Evolutionary conservation across 202 grass and related monocot genomes (phyloP), one percentile per base, ranked within the genome.

Genomic region (Schoenoplectus tabernaemontani): DNA sequence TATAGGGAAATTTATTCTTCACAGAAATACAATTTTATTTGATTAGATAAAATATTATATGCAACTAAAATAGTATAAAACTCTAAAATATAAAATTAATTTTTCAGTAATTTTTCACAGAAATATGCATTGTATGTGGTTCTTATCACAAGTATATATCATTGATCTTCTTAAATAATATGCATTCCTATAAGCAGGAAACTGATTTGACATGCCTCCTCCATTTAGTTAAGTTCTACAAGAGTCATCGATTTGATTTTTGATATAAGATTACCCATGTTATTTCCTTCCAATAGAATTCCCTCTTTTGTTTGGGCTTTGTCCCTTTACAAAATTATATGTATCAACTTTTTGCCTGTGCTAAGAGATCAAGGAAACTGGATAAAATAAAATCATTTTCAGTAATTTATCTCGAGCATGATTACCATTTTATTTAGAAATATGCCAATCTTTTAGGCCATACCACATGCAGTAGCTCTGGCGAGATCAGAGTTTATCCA

Each of bases 241-340:
- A 94, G 84, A 98, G 83, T 59, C 80, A 81, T 32, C 87, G 88
- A 53, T 94, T 98, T 83, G 95, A 94, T n/a, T 89, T 26, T 84
- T 70, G 91, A 98, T 87, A 98, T 92, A 81, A 91, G 95, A 92
- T 86, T 98, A 82, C 95, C 95, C 20, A 98, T 91, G 95, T 98
- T 82, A 53, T 72, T 23, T 34, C 28, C 63, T 44, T 69, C 44
- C 44, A 38, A 69, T 42, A 44, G 38, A 42, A 17, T 42, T 42
- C 19, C n/a, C 43, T 68, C 64, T 64, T 60, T 60, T 32, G 33
- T 64, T 37, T 64, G 15, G 15, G 30, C 37, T 7, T 36, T 64
- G 13, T 64, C 37, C 11, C 64, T 43, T 68, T 44, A 43, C 19
- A 22, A 69, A 43, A 44, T 22, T 24, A 22, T 69, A 69, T 11